Base-by-base conservation (phyloP, 163 green algal genomes). In the Scenedesmus sp. region DNA sequence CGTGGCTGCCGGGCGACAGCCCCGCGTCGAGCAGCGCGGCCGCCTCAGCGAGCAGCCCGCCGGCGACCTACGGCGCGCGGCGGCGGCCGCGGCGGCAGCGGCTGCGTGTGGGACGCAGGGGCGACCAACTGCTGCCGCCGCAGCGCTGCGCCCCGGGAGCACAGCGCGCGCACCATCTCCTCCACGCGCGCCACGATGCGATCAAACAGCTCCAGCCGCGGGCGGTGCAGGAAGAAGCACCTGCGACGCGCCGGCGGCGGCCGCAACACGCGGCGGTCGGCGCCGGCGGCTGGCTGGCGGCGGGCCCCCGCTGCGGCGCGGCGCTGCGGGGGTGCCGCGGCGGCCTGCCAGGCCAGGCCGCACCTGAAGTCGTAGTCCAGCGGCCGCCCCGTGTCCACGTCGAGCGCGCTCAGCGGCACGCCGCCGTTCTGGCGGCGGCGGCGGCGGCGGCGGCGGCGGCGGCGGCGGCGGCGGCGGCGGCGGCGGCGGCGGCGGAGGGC, bases 141-240 rank as follows among this genome's bases (percentile, higher is more conserved):
- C 31, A 24, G 17, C 50, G 64, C 33, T 57, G 54, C 36, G n/a
- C 54, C 42, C 14, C 57, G 22, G 57, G 14, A 45, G 26, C 26
- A 63, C 28, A 47, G 33, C 48, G 39, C 9, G 1, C 70, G 29
- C 60, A 89, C 82, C 93, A 98, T 98, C 42, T 94, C 70, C 80
- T 98, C 95, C 24, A 93, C 89, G 13, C 95, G 84, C 5, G 47
- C 44, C 28, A 92, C 91, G 22, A 98, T 97, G 47, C 91, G 86
- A 44, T 90, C 84, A 81, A 95, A 98, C 70, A 98, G 85, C 60
- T 90, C 62, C 17, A 91, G 6, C 0, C 95, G 86, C 0, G 91
- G 89, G 14, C 93, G 75, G 78, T 89, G 74, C 48, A 98, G 86
- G 80, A 98, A 98, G 88, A 97, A 98, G 78, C 88, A 93, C 48